Base-by-base conservation (phyloP, 2,329 filamentous ascomycete genomes). In the Helotiales sp. region DNA sequence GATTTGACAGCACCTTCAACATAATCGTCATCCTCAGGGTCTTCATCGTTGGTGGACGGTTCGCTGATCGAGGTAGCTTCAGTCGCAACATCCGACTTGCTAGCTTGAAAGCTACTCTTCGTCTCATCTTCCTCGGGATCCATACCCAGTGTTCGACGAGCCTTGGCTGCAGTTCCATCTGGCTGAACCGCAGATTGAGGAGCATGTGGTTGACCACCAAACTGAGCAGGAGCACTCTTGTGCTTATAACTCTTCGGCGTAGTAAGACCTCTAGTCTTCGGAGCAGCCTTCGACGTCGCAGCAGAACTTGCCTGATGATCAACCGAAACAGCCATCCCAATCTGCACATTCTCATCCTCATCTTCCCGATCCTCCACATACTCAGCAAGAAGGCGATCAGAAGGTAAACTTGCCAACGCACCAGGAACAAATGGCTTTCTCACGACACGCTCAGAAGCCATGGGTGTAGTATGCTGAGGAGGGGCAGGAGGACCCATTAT, bases 351-450 rank as follows among this genome's bases (percentile, higher is more conserved):
- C 9, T 54, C 61, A 33, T 52, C 57, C 30, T 63, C 34, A n/a
- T 54, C 61, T 31, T 52, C 57, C 22, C 62, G 63, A 9, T 63
- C 50, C 34, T 61, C 56, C 27, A 66, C 52, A 40, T 74, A 74
- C 9, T 68, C 67, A 55, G 73, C 69, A 5, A 79, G 67, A 24
- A 79, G 67, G 58, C 76, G 67, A 62, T 79, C 77, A 2, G 77
- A 79, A 1, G 75, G 77, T 29, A 79, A 66, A 7, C 75, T 73
- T 5, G 77, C 71, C 6, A 79, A 66, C 52, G 70, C 71, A 9
- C 76, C 75, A 0, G 76, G 75, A 2, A 75, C 70, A 46, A 78
- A 78, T 46, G 70, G 58, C 57, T 68, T 58, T 70, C 72, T 52
- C 60, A 62, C 52, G 64, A 57, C 46, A 64, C 70, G 36, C 69